Base-by-base conservation (phyloP, 2,329 filamentous ascomycete genomes). In the Sporothrix protearum region DNA sequence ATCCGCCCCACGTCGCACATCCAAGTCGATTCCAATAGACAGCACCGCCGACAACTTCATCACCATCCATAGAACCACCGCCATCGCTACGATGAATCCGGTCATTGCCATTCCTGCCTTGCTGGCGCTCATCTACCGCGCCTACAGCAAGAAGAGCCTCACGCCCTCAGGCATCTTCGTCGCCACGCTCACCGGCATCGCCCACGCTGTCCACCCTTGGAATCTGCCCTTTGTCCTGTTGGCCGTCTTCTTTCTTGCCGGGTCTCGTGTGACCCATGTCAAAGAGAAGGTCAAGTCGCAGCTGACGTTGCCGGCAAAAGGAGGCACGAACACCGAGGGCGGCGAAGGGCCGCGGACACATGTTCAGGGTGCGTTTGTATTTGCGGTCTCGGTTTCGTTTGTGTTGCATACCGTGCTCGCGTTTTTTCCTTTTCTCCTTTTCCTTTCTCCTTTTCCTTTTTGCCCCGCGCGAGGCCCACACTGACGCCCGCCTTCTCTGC, bases 201-300 rank as follows among this genome's bases (percentile, higher is more conserved):
- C 91, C 12, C 96, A 99, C 80, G 93, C 94, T 19, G 82, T 94
- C n/a, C 94, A 98, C 80, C 95, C 95, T 3, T 97, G 93, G 91
- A 92, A 92, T 73, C 84, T 94, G n/a, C 94, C 93, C n/a, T 96
- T 97, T 81, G 87, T 87, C 36, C 85, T 97, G 12, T 85, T 98
- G 1, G 87, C 87, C 67, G 87, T 94, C 47, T 98, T 98, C 83
- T 98, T 97, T 81, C 83, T 97, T 2, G 89, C 91, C 4, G 96
- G 94, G 1, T 97, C 92, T 0, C 85, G 89, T 68, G 94, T 90
- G 0, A 97, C 95, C 0, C 59, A 67, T 36, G 68, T 97, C 77
- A 97, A 98, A 80, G 91, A 97, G 78, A 87, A 92, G 75, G 84
- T 94, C 77, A 99, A 99, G 82, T 88, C 92, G 1, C 87, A 85